Percentiles rank a stretch among this genome's conserved stretches.
These are phyloP conservation scores for Pisolithus thermaeus DNA, from an alignment of 1,284 basidiomycete genomes.

Conservation along the genomic window DNA sequence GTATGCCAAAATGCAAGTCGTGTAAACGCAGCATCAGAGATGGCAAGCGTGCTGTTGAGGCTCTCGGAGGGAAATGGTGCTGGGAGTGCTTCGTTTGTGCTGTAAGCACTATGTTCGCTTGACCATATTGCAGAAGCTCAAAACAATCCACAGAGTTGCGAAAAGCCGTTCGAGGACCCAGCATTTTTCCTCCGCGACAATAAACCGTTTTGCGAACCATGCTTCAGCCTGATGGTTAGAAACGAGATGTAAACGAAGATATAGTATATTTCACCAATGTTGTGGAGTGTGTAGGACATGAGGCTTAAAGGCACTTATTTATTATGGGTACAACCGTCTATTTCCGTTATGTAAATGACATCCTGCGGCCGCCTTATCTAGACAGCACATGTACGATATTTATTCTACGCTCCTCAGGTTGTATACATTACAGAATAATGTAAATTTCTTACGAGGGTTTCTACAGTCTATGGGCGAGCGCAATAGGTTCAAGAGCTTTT, in stretches of 20 bases:
- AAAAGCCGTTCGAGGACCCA: slow-evolving; percentile 75
- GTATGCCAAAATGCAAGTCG: slow-evolving; percentile 84
- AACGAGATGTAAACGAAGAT: slow-evolving; percentile 54
- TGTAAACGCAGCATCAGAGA: slow-evolving; percentile 84
- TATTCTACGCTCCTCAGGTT: too few relatives aligned
- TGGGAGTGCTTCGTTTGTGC: slow-evolving; percentile 90
- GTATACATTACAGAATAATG: too few relatives aligned
- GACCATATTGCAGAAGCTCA: slow-evolving; percentile 8
- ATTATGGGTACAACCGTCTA: neutral
- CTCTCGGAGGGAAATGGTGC: slow-evolving; percentile 90
- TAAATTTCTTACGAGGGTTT: too few relatives aligned
- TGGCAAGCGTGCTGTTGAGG: slow-evolving; percentile 75
- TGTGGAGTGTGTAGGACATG: neutral
- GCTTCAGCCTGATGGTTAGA: slow-evolving; percentile 76
- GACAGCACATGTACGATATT: too few relatives aligned
- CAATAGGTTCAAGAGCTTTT: too few relatives aligned
- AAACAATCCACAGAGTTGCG: slow-evolving; percentile 54
- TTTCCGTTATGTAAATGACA: neutral
- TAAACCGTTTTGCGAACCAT: slow-evolving; percentile 77
- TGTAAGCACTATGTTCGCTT: slow-evolving; percentile 43
- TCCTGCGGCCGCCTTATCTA: too few relatives aligned
- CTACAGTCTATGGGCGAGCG: too few relatives aligned
- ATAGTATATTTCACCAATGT: neutral
- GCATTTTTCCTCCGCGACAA: slow-evolving; percentile 81
- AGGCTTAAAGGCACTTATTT: neutral